Base-by-base conservation (phyloP, 495 filamentous ascomycete genomes). In the Penicillium nucicola region DNA sequence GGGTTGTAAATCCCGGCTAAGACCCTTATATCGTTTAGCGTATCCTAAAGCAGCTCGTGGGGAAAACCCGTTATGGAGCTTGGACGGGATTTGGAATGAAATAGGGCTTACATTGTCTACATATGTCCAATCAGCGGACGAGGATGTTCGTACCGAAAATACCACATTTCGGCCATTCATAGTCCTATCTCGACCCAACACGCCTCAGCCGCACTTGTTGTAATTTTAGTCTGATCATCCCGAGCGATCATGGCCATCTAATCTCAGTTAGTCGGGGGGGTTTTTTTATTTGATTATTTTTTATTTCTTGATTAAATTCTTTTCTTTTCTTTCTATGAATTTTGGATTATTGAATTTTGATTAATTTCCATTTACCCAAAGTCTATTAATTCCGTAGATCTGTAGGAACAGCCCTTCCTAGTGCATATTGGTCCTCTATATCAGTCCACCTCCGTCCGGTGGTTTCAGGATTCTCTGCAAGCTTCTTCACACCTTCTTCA, bases 191-290 rank as follows among this genome's bases (percentile, higher is more conserved):
- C n/a, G 10, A 28, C 20, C 23, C 22, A 44, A 45, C 33, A 15
- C 56, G 54, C 55, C 61, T 64, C 61, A 64, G 61, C 61, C 61
- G 61, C 61, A 64, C 40, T 31, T 12, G 28, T 45, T 44, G 50
- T 53, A 54, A 57, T 45, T 49, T 53, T 57, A 57, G 55, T 46
- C 42, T 65, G 62, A 65, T 65, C 62, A 51, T 65, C 62, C 62
- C 62, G 61, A 55, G 52, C 54, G 57, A 61, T 61, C 57, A 58
- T 53, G 53, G 44, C 56, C 56, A 63, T 63, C 56, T 57, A 56
- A 60, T 48, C 57, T 56, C 50, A 46, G 42, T 38, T 28, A 42
- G 14, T 34, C 32, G 48, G 50, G 37, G 50, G 55, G 51, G 41
- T 50, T 55, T 54, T 47, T 55, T 60, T 55, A 62, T 37, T 48